These are phyloP conservation scores for Trichoderma aggressivum DNA, from an alignment of 2,329 filamentous ascomycete genomes.

Conservation along the genomic window DNA sequence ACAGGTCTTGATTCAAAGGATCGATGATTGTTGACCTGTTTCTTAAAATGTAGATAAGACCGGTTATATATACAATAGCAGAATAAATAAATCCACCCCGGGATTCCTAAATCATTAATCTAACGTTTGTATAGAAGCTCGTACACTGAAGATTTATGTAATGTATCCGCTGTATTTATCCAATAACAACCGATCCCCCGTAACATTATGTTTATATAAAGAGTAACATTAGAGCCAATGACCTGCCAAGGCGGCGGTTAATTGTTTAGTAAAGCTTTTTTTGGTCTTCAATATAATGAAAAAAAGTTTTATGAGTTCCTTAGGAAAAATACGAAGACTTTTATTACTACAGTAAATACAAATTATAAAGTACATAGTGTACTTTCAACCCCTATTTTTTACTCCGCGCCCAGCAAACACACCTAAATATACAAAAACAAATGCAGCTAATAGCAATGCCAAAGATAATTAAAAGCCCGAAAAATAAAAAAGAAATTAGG, in stretches of 20 bases:
- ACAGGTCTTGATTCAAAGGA: background rate
- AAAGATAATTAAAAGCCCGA: background rate
- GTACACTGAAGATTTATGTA: background rate
- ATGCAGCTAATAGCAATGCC: background rate
- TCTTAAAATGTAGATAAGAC: background rate
- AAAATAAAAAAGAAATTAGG: background rate
- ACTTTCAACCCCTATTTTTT: background rate
- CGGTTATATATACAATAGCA: background rate
- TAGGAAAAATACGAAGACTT: background rate
- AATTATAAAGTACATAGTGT: background rate
- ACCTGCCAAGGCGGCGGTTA: background rate
- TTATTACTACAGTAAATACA: background rate
- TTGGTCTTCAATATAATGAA: background rate
- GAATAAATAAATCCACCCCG: background rate
- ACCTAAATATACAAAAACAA: background rate
- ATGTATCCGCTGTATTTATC: background rate
- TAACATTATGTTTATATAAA: background rate
- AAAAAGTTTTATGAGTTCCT: too few relatives aligned
- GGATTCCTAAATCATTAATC: background rate
- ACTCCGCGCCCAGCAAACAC: background rate
- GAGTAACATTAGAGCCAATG: background rate
- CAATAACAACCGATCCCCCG: background rate
- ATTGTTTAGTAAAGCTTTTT: background rate
- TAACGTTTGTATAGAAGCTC: background rate
- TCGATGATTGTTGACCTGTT: background rate